Percentiles rank a stretch among this genome's conserved stretches.
These are phyloP conservation scores for Lactarius indigo DNA, from an alignment of 768 basidiomycete species.

Conservation along the genomic window DNA sequence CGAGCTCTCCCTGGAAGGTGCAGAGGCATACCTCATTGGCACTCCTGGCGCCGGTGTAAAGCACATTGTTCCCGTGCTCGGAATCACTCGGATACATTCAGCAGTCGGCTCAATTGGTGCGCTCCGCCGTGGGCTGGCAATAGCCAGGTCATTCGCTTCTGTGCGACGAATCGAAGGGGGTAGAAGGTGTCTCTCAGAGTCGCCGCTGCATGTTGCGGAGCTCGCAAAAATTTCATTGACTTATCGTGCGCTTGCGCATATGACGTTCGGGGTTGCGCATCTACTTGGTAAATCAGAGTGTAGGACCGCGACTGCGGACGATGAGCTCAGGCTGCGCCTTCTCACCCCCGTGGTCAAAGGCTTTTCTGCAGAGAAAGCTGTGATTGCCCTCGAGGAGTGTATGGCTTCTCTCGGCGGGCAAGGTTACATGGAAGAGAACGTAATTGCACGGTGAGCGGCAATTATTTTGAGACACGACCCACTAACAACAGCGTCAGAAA, in stretches of 20 bases:
- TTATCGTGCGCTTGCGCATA: constrained; percentile 63
- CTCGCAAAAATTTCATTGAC: constrained; percentile 57
- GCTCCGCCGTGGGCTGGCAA: constrained; percentile 59
- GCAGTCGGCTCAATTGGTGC: constrained; percentile 52
- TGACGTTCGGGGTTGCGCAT: constrained; percentile 55
- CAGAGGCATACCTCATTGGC: constrained; percentile 64
- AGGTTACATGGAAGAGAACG: constrained; percentile 83
- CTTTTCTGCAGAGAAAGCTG: constrained; percentile 62
- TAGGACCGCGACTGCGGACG: constrained; percentile 45
- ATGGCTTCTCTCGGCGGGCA: constrained; percentile 74
- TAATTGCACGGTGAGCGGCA: constrained; percentile 48
- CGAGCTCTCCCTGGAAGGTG: constrained; percentile 58
- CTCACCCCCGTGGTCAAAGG: constrained; percentile 70
- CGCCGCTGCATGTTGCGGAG: constrained; percentile 59
- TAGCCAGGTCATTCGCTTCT: constrained; percentile 60
- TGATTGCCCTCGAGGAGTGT: constrained; percentile 63
- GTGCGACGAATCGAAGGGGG: constrained; percentile 57
- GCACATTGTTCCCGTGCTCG: constrained; percentile 65
- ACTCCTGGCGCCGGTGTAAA: constrained; percentile 56
- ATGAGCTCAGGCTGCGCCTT: constrained; percentile 53
- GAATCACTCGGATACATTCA: constrained; percentile 73
- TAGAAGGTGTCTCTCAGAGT: constrained; percentile 47
- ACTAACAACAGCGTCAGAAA: constrained; percentile 21
- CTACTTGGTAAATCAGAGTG: constrained; percentile 65
- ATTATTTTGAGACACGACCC: background rate